Conservation (phyloP, 768 basidiomycete species). For the Gelatoporia subvermispora region DNA sequence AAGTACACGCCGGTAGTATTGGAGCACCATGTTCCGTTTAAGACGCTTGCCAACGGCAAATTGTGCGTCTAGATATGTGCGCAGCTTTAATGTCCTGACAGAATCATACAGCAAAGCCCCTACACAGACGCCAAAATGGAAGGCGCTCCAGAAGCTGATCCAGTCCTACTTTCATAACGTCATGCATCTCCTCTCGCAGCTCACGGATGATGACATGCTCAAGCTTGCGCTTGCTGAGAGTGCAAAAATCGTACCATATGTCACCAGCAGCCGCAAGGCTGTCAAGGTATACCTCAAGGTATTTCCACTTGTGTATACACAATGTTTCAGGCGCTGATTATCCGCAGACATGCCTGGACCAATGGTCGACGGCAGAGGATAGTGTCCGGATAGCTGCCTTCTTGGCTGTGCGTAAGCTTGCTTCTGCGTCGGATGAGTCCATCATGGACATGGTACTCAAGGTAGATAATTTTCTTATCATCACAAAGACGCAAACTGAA, state of each 20-base stretch:
- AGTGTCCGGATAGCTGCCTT: constrained; percentile 81
- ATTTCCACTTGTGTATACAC: constrained; percentile 2
- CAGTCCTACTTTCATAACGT: constrained; percentile 88
- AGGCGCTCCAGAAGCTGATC: constrained; percentile 80
- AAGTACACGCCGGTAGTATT: constrained; percentile 89
- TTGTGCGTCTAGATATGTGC: constrained; percentile 49
- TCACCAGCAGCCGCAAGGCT: constrained; percentile 77
- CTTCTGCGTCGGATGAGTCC: constrained; percentile 69
- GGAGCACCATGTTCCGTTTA: constrained; percentile 83
- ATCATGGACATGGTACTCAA: constrained; percentile 85
- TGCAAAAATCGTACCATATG: constrained; percentile 85
- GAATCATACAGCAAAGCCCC: constrained; percentile 65
- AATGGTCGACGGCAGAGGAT: constrained; percentile 84
- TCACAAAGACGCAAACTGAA: neutral
- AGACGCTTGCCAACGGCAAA: constrained; percentile 75
- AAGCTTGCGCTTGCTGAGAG: constrained; percentile 78
- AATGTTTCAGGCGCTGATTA: neutral
- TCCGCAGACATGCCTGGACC: constrained; percentile 69
- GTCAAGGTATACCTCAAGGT: constrained; percentile 88
- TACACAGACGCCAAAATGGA: constrained; percentile 74
- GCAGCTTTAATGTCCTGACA: neutral
- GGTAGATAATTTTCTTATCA: constrained; percentile 36
- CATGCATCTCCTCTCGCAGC: constrained; percentile 70
- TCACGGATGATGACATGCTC: constrained; percentile 61
- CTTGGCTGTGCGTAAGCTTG: constrained; percentile 76